Base-by-base conservation (phyloP, 257 asterid genomes). In the Jaltomata sinuosa region DNA sequence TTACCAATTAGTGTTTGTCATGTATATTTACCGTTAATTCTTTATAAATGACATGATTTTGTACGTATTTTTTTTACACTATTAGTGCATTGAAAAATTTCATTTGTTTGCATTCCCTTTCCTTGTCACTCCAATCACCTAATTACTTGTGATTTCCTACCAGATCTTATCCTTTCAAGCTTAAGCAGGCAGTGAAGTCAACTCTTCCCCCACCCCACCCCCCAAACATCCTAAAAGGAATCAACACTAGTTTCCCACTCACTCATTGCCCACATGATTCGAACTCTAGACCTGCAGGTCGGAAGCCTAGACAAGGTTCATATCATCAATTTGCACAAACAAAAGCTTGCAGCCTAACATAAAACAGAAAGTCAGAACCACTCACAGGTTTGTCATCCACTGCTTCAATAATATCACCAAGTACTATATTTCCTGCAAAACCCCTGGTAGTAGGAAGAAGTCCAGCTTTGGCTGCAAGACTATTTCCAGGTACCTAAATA, bases 341-440 rank as follows among this genome's bases (percentile, higher is more conserved):
- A 38, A 29, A 67, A 36, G 29, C 15, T 25, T 22, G 15, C 3
- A 32, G 22, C n/a, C 10, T 36, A n/a, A 14, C n/a, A 32, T 15
- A 31, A 50, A 25, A 45, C 54, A 36, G 59, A 29, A 50, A 54
- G 9, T n/a, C n/a, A n/a, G 15, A 64, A 83, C n/a, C 21, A 86
- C 97, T 90, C 88, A 94, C 97, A 76, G 93, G 92, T 88, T 91
- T 93, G 83, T 83, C 84, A 87, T 95, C 91, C 83, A 95, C 97
- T 7, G 97, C 95, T 88, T 92, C 84, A 55, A 95, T 93, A 83
- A 94, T 86, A 87, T 95, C 99, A 34, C 99, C 99, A 11, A 95
- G 97, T 22, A 94, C 88, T 59, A 95, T 94, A 42, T 92, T 95
- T 74, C 99, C 99, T 85, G 98, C 97, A 79, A 95, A 94, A 79